Percentiles rank a stretch among this genome's conserved stretches.
Evolutionary conservation across 73 alveolate genomes (phyloP).

Genomic region (Chromera velia): DNA sequence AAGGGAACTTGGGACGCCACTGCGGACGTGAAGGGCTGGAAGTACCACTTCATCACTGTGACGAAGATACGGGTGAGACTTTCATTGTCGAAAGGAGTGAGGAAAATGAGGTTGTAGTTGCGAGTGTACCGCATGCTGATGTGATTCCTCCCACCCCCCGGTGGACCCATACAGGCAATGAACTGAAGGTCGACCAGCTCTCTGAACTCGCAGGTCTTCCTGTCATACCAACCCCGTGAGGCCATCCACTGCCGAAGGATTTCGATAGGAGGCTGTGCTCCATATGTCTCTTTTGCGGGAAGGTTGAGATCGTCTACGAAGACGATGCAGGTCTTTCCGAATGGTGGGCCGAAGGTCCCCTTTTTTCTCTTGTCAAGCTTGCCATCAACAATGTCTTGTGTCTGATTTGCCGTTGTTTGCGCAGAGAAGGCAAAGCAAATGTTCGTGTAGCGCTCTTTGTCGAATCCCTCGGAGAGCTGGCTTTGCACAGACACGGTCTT

Average conservation of each 20-base stretch:
- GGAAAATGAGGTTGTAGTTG: conserved; percentile 80
- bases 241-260: conserved; percentile 95
- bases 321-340: conserved; percentile 85
- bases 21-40: conserved; percentile 56
- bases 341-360: conserved; percentile 88
- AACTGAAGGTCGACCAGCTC: conserved; percentile 75
- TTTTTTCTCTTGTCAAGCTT: conserved; percentile 90
- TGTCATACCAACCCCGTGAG: conserved; percentile 93
- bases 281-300: conserved; percentile 94
- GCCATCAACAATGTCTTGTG: conserved; percentile 88
- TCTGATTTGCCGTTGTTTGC: conserved; percentile 93
- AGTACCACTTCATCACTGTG: conserved; percentile 85
- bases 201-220: conserved; percentile 85
- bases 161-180: conserved; percentile 96
- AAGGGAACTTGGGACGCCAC: conserved; percentile 63
- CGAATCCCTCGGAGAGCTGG: conserved; percentile 48
- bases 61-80: conserved; percentile 78
- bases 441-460: conserved; percentile 61
- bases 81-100: conserved; percentile 82
- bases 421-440: conserved; percentile 93
- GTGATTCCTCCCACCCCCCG: conserved; percentile 87
- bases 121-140: conserved; percentile 77
- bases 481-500: conserved; percentile 38
- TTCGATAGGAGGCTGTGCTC: conserved; percentile 98
- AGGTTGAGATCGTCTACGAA: conserved; percentile 94